Evolutionary conservation across 2,329 filamentous ascomycete genomes (phyloP).

Genomic region (Colletotrichum musicola): DNA sequence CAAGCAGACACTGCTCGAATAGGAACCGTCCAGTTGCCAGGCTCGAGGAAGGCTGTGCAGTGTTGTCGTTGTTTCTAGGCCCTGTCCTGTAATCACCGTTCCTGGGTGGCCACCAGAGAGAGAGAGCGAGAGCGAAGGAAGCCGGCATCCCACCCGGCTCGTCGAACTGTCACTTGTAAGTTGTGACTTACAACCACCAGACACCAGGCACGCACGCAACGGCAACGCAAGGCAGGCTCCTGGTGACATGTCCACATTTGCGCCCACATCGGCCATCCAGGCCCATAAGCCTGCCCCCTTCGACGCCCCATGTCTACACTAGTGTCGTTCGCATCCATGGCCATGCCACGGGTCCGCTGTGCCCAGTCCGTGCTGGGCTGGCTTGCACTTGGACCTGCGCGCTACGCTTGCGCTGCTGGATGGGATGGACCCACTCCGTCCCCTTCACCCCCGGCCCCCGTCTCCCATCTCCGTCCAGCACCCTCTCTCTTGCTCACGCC

Average conservation of each 20-base stretch:
- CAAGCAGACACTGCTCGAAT: conserved; percentile 9
- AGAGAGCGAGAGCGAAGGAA: background rate
- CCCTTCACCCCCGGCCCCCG: conserved; percentile 19
- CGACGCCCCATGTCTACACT: conserved; percentile 21
- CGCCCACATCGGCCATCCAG: conserved; percentile 24
- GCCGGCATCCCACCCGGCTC: conserved; percentile 10
- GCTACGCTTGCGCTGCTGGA: conserved; percentile 11
- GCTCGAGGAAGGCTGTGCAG: background rate
- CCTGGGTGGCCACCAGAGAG: conserved; percentile 15
- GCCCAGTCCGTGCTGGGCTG: conserved; percentile 17
- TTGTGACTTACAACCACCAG: background rate
- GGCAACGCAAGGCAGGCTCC: background rate
- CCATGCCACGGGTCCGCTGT: conserved; percentile 31
- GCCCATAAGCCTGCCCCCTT: background rate
- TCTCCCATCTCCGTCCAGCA: conserved; percentile 23
- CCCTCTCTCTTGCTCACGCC: conserved; percentile 4
- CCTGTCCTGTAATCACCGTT: conserved; percentile 29
- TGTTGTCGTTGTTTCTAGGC: conserved; percentile 34
- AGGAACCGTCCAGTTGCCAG: conserved; percentile 25
- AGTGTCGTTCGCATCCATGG: conserved; percentile 30
- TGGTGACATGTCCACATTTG: conserved; percentile 25
- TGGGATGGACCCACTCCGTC: conserved; percentile 25
- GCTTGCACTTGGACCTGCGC: conserved; percentile 20
- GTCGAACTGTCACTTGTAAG: background rate
- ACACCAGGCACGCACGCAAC: background rate